Percentiles rank a stretch among this genome's conserved stretches.
phyloP scores from a whole-genome alignment of 2,329 filamentous ascomycete species.

The Intubia oerlemansii region DNA sequence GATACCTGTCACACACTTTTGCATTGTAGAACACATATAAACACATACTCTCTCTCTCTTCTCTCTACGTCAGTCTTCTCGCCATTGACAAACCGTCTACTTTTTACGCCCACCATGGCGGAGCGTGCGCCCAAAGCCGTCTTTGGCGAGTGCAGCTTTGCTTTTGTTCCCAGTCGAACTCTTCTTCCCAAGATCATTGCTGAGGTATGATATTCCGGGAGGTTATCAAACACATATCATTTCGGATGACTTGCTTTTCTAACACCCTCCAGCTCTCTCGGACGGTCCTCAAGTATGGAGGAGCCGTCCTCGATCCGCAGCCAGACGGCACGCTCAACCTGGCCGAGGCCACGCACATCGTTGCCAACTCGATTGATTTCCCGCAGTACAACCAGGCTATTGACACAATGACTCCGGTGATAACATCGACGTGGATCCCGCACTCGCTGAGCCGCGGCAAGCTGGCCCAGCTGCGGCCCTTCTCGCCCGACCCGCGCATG shows the following conservation, averaged over 20 bases:
- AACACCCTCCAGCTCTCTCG: conserved; percentile 23
- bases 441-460: conserved; percentile 48
- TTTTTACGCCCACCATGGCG: too few species aligned
- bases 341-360: conserved; percentile 29
- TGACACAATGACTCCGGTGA: conserved; percentile 62
- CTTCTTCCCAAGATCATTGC: conserved; percentile 19
- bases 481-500: conserved; percentile 74
- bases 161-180: conserved; percentile 21
- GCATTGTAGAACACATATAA: too few species aligned
- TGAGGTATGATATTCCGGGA: conserved; percentile 18
- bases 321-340: conserved; percentile 27
- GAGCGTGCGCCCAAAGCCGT: conserved; percentile 14
- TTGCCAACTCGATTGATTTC: conserved; percentile 69
- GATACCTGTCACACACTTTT: too few species aligned
- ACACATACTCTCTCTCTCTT: too few species aligned
- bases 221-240: too few species aligned
- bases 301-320: conserved; percentile 22
- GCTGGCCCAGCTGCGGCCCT: conserved; percentile 58
- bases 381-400: conserved; percentile 60
- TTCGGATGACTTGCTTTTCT: too few species aligned
- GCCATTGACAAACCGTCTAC: too few species aligned
- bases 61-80: too few species aligned
- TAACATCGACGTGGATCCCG: conserved; percentile 64
- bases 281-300: conserved; percentile 27
- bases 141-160: conserved; percentile 22